A percentile compares a stretch with the other conserved stretches of the same genome.
phyloP scores from a whole-genome alignment of 2,329 filamentous ascomycete genomes.

The Fusarium neocosmosporiellum region DNA sequence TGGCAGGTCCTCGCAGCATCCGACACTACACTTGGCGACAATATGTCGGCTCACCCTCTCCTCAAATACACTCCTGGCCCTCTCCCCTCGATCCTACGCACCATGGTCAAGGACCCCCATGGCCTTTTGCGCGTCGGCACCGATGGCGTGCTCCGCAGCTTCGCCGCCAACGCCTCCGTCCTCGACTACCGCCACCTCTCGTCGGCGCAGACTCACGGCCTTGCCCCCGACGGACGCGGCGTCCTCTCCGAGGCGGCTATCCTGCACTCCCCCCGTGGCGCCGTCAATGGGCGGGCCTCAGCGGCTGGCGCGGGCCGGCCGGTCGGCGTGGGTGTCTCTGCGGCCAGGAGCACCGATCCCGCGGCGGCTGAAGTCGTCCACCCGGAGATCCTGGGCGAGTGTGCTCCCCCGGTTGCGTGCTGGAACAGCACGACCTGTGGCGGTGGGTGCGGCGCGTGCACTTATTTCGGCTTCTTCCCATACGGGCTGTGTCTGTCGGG shows the following conservation, averaged over 20 bases:
- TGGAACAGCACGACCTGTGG: constrained; percentile 23
- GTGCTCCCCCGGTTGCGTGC: constrained; percentile 19
- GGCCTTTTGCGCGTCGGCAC: background rate
- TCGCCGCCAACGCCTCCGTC: constrained; percentile 11
- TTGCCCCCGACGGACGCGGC: constrained; percentile 3
- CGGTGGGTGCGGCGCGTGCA: constrained; percentile 20
- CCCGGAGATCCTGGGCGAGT: constrained; percentile 12
- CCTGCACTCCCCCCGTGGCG: background rate
- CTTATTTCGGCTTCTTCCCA: constrained; percentile 23
- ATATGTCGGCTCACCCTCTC: background rate
- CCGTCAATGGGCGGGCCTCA: background rate
- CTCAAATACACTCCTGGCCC: constrained; percentile 7
- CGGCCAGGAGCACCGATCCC: constrained; percentile 4
- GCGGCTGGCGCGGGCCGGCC: background rate
- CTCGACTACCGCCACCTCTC: constrained; percentile 11
- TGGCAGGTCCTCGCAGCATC: background rate
- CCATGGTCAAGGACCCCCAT: constrained; percentile 9
- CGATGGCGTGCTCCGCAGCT: constrained; percentile 15
- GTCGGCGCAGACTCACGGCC: background rate
- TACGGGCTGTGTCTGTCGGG: constrained; percentile 22
- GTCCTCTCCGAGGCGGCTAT: constrained; percentile 1
- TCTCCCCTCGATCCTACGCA: background rate
- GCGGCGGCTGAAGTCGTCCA: background rate
- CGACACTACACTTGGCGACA: background rate
- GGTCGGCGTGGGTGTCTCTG: background rate